Evolutionary conservation across 176 grass and related monocot genomes (phyloP), one percentile per base, ranked within the genome.

Genomic region (Oryza brachyantha): DNA sequence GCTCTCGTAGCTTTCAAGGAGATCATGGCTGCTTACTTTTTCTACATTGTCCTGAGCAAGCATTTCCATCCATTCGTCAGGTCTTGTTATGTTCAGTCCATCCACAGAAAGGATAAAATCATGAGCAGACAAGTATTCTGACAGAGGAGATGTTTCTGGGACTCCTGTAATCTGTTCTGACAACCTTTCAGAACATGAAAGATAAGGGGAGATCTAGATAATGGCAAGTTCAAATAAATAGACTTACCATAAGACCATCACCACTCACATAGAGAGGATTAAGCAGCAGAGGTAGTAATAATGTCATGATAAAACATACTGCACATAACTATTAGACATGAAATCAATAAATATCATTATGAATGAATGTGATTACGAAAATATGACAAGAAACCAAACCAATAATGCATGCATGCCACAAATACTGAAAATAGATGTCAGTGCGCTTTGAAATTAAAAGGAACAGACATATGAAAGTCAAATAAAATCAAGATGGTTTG

Each of bases 51-150:
- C 50, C 83, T 89, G 28, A 55, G 69, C 52, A 80, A 98, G 63
- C 50, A 85, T 78, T 58, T 84, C 83, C 31, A 85, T 83, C 89
- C 89, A 94, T 27, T 94, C 87, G 34, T 91, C 88, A 74, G 88
- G 59, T 72, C 17, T 90, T 83, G 73, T 89, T 57, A 98, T 76
- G 45, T 86, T 94, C 45, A 82, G 54, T 66, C 90, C 96, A 85
- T 98, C 92, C 57, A 94, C 78, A 61, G 90, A 84, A n/a, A 86
- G 52, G 58, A 98, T 91, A 85, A 94, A 78, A 90, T 92, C 90
- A 81, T 93, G 71, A 59, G 84, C 55, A 55, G 92, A 90, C 74
- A 98, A 80, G 67, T 86, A 86, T 46, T 72, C 78, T 83, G 86
- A 81, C 38, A 98, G 81, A 77, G 89, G 81, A 84, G 92, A 93